phyloP scores from a whole-genome alignment of 257 asterid species.

The Fraxinus americana region DNA sequence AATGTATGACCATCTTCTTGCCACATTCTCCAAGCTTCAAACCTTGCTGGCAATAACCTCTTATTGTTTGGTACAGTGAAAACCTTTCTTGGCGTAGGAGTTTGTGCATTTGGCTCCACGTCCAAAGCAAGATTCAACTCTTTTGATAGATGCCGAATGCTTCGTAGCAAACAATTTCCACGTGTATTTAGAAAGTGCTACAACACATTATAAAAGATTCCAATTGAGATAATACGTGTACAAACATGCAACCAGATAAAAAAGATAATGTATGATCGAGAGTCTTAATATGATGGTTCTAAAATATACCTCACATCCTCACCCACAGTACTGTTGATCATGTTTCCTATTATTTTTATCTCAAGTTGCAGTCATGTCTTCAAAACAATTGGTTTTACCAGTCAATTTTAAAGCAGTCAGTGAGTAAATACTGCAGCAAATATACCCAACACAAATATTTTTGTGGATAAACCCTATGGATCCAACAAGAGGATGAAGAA shows the following conservation, averaged over 20 bases:
- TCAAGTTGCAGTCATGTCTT: too few relatives aligned
- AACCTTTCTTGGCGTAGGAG: conserved; percentile 39
- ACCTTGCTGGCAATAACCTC: conserved; percentile 63
- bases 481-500: too few relatives aligned
- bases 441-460: too few relatives aligned
- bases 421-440: too few relatives aligned
- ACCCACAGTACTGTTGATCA: too few relatives aligned
- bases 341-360: too few relatives aligned
- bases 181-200: conserved; percentile 72
- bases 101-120: conserved; percentile 46
- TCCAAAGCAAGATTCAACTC: conserved; percentile 63
- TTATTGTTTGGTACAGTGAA: conserved; percentile 35
- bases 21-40: conserved; percentile 97
- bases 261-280: too few relatives aligned
- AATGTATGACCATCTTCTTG: conserved; percentile 68
- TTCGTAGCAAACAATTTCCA: conserved; percentile 67
- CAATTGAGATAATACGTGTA: conserved; percentile 26
- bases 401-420: too few relatives aligned
- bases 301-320: too few relatives aligned
- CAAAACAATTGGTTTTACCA: too few relatives aligned
- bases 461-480: too few relatives aligned
- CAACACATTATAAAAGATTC: conserved; percentile 34
- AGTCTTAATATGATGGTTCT: too few relatives aligned
- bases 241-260: background rate
- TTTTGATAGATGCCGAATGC: conserved; percentile 53